phyloP scores from a whole-genome alignment of 805 yeast species.

The Clavispora vitiphila region DNA sequence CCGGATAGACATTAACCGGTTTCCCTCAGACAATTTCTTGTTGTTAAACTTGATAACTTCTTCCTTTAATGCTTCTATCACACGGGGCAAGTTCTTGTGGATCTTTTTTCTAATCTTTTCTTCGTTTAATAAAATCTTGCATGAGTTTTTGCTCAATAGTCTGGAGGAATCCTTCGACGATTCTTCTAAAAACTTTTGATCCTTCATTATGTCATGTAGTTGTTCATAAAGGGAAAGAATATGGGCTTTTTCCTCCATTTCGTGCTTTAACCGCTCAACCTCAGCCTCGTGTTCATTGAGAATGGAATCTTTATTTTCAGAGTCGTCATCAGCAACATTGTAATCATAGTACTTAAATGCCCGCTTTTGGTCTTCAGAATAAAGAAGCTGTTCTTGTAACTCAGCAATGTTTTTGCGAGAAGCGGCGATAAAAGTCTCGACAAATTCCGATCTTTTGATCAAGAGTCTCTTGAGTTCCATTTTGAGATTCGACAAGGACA shows the following conservation, averaged over 20 bases:
- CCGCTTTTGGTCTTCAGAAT: conserved; percentile 45
- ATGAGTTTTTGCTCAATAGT: conserved; percentile 67
- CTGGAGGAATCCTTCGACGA: conserved; percentile 79
- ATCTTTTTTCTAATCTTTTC: conserved; percentile 70
- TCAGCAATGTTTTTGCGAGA: conserved; percentile 54
- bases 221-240: conserved; percentile 53
- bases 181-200: conserved; percentile 58
- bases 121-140: conserved; percentile 73
- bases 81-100: conserved; percentile 61
- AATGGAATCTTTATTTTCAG: conserved; percentile 52
- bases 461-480: conserved; percentile 54
- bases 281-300: conserved; percentile 64
- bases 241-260: conserved; percentile 47
- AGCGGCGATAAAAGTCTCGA: conserved; percentile 63
- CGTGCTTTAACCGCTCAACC: conserved; percentile 44
- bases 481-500: conserved; percentile 47
- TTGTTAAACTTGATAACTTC: conserved; percentile 48
- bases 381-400: conserved; percentile 61
- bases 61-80: conserved; percentile 46
- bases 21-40: conserved; percentile 15
- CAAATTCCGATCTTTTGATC: conserved; percentile 54
- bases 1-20: conserved; percentile 30
- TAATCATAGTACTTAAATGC: conserved; percentile 40
- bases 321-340: conserved; percentile 28
- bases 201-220: conserved; percentile 51